Evolutionary conservation across 805 yeast species (phyloP), one percentile per base, ranked within the genome.

Genomic region (Hanseniaspora guilliermondii): DNA sequence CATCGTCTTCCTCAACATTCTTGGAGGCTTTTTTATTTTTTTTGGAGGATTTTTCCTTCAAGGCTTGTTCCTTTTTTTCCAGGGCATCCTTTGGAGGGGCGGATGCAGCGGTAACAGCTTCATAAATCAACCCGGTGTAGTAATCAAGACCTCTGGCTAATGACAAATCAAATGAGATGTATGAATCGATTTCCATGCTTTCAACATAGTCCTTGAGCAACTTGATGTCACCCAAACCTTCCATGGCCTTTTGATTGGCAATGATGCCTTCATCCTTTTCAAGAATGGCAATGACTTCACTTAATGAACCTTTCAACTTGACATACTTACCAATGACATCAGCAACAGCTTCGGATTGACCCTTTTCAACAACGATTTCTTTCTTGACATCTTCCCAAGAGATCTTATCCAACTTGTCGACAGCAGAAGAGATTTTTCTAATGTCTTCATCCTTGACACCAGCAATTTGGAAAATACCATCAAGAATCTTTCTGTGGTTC

Each of bases 61-160:
- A 68, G 48, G 75, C 67, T 60, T 70, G 71, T 68, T 71, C 73
- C 66, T 79, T 83, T 68, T 81, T 73, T 67, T 79, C 88, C 37
- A 73, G 74, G 7, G 93, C 93, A 65, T 83, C 81, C 41, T 72
- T 70, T 55, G 97, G 97, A 22, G 98, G 96, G n/a, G 97, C 97
- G 46, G 96, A 86, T 47, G 88, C 96, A 17, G 83, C 76, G 16
- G 97, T 93, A 47, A 93, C 97, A 49, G 93, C 96, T 70, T 93
- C 98, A 70, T 88, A 93, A 60, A 93, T 93, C 60, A 93, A 76
- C 38, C 98, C 98, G 14, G 98, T 93, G 73, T 93, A 93, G 71
- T 93, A 93, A 70, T 93, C 98, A 63, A 93, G 78, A 49, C 98
- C 98, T 75, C 98, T 82, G 41, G 98, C 98, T 60, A 93, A 75